Evolutionary conservation across 805 yeast species (phyloP).

Genomic region (Metschnikowia arizonensis): DNA sequence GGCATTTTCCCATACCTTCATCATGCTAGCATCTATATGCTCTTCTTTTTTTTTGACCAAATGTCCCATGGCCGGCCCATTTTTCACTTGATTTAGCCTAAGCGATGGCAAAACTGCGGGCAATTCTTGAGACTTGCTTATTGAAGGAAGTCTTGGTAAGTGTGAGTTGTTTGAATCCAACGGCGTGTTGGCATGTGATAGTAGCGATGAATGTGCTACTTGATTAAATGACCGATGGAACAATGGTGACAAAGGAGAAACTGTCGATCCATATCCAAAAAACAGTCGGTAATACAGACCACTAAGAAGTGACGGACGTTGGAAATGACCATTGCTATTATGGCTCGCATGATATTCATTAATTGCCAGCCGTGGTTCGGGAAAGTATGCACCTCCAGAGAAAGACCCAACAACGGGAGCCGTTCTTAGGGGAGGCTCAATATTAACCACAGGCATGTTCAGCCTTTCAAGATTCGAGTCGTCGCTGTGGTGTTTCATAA

Average conservation of each 20-base stretch:
- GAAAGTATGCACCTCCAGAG: slow-evolving; percentile 5
- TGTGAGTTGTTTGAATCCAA: not conserved
- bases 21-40: not conserved
- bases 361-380: slow-evolving; percentile 17
- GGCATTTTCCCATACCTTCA: no score
- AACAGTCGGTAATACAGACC: slow-evolving; percentile 4
- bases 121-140: not conserved
- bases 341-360: slow-evolving; percentile 2
- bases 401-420: slow-evolving; percentile 24
- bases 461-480: not conserved
- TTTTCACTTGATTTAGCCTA: not conserved
- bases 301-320: not conserved
- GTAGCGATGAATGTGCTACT: slow-evolving; percentile 10
- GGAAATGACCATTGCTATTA: not conserved
- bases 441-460: not conserved
- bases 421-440: slow-evolving; percentile 19
- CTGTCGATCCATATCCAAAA: slow-evolving; percentile 19
- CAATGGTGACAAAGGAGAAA: slow-evolving; percentile 38
- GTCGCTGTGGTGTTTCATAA: slow-evolving; percentile 23
- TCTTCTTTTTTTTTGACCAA: not conserved
- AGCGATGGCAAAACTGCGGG: slow-evolving; percentile 1
- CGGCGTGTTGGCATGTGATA: not conserved
- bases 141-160: not conserved
- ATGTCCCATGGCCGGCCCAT: not conserved
- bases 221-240: slow-evolving; percentile 35